Conservation (phyloP, 306 rosid species). For the Arachis stenosperma region DNA sequence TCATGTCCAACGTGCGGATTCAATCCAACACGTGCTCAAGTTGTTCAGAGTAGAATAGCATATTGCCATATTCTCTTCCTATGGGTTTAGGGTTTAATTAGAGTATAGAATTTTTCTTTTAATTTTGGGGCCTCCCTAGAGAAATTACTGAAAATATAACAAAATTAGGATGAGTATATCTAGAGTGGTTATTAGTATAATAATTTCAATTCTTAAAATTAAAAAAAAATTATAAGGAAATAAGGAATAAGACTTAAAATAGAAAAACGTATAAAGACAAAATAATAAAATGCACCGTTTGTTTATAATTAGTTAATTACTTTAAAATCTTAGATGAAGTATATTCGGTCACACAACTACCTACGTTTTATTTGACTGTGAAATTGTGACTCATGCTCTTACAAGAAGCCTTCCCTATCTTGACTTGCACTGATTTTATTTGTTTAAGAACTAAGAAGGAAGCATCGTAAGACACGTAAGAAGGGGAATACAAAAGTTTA, state of each 20-base stretch:
- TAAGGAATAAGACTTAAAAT: too few species aligned
- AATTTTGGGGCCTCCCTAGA: too few species aligned
- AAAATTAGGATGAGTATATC: too few species aligned
- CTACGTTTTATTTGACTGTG: not conserved
- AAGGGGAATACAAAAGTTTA: too few species aligned
- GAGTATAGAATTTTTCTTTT: too few species aligned
- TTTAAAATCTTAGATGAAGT: not conserved
- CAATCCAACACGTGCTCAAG: not conserved
- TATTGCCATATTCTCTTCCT: not conserved
- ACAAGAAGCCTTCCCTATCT: not conserved
- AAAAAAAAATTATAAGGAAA: too few species aligned
- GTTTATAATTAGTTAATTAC: too few species aligned
- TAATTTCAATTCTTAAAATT: too few species aligned
- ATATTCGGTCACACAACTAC: not conserved
- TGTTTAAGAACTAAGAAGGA: not conserved
- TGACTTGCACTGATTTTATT: not conserved
- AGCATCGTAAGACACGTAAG: not conserved
- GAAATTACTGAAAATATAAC: too few species aligned
- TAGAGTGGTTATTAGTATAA: too few species aligned
- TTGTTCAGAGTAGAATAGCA: not conserved
- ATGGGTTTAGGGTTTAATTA: too few species aligned
- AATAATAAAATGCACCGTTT: not conserved
- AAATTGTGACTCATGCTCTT: not conserved
- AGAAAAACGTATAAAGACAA: not conserved
- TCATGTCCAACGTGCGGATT: conserved; percentile 16